Conservation (phyloP, 169 alveolate species). For the Eimeria sp. region DNA sequence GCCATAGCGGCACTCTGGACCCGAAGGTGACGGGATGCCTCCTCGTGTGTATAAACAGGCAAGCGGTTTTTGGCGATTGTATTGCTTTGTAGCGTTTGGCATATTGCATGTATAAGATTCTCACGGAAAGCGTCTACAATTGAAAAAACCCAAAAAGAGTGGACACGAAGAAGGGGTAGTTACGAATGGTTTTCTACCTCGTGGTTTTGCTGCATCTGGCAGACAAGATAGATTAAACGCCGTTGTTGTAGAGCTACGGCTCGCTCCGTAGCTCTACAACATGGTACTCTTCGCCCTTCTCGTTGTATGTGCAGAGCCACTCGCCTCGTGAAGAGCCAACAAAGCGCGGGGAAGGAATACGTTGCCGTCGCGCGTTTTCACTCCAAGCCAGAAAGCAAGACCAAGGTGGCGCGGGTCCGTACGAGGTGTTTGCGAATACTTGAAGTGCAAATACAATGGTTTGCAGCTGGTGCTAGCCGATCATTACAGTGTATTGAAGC, state of each 20-base stretch:
- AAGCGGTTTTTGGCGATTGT: not conserved
- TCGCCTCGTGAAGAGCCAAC: slow-evolving; percentile 99
- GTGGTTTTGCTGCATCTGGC: no score
- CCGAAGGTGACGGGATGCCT: slow-evolving; percentile 99
- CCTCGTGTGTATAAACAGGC: slow-evolving; percentile 97
- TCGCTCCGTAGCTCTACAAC: no score
- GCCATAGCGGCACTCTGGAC: slow-evolving; percentile 99
- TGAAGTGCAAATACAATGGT: not conserved
- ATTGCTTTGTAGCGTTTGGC: not conserved
- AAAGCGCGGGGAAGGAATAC: slow-evolving; percentile 99
- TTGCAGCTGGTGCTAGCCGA: slow-evolving; percentile 32
- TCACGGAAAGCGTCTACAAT: not conserved
- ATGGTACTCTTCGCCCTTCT: not conserved
- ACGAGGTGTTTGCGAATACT: slow-evolving; percentile 15
- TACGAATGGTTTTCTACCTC: no score
- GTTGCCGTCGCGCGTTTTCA: slow-evolving; percentile 98
- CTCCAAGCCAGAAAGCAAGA: slow-evolving; percentile 93
- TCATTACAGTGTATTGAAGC: not conserved
- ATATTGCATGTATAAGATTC: not conserved
- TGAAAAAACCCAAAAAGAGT: no score
- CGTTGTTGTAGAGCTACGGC: no score
- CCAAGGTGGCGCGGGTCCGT: slow-evolving; percentile 83
- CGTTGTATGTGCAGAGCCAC: slow-evolving; percentile 95
- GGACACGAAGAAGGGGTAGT: no score
- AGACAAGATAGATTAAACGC: no score